Conservation (phyloP, 164 flowering plant genomes). For the Cinnamomum chago region DNA sequence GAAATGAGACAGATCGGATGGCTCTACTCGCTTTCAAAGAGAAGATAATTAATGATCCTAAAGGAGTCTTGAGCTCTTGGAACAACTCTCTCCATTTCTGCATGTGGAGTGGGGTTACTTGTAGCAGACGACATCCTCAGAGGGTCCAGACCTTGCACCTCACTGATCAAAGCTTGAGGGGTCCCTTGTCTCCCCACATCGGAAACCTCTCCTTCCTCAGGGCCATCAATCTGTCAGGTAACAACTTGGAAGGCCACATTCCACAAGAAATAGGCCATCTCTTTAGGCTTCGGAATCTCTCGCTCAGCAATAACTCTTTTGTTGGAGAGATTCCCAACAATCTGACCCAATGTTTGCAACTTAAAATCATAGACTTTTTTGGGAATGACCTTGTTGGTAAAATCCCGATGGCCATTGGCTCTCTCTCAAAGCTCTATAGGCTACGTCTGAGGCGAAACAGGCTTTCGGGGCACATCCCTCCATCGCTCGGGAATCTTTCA, state of each 20-base stretch:
- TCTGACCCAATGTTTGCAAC: conserved; percentile 10
- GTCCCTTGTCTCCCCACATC: too few relatives aligned
- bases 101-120: too few relatives aligned
- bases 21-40: too few relatives aligned
- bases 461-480: conserved; percentile 18
- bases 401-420: neutral
- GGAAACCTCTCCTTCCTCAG: conserved; percentile 8
- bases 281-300: conserved; percentile 21
- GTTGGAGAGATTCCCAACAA: conserved; percentile 29
- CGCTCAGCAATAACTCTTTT: conserved; percentile 29
- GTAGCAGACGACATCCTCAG: too few relatives aligned
- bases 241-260: too few relatives aligned
- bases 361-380: neutral
- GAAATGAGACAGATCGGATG: too few relatives aligned
- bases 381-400: neutral
- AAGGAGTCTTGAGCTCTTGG: too few relatives aligned
- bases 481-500: conserved; percentile 40
- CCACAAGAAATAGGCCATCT: conserved; percentile 7
- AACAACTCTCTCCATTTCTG: too few relatives aligned
- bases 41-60: too few relatives aligned
- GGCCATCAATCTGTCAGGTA: too few relatives aligned
- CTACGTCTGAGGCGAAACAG: conserved; percentile 2
- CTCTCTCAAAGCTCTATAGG: neutral
- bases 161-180: too few relatives aligned
- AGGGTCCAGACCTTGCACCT: too few relatives aligned